These are phyloP conservation scores for Hanseniaspora nectarophila DNA, from an alignment of 805 yeast genomes.

Conservation along the genomic window DNA sequence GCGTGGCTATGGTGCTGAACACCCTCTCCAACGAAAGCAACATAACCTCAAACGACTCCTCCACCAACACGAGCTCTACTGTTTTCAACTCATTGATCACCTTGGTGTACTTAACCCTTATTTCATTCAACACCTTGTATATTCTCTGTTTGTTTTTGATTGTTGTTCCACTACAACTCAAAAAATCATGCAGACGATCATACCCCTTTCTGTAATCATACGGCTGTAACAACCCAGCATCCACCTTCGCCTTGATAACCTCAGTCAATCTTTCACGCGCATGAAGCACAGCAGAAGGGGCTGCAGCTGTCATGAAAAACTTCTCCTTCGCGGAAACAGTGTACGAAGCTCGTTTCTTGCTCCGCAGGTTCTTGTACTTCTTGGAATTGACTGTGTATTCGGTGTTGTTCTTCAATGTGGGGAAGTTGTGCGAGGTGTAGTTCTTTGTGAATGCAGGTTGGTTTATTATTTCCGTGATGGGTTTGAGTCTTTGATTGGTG, in stretches of 20 bases:
- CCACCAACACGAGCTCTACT: slow-evolving; percentile 81
- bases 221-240: slow-evolving; percentile 85
- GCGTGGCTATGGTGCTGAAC: slow-evolving; percentile 93
- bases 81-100: slow-evolving; percentile 83
- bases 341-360: slow-evolving; percentile 17
- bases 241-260: slow-evolving; percentile 85
- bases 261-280: slow-evolving; percentile 89
- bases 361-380: neutral
- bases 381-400: neutral
- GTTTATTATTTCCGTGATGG: neutral
- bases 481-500: neutral
- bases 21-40: slow-evolving; percentile 85
- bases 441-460: neutral
- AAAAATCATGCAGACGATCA: slow-evolving; percentile 74
- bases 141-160: slow-evolving; percentile 85
- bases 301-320: slow-evolving; percentile 91
- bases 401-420: slow-evolving; percentile 1
- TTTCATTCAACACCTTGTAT: slow-evolving; percentile 68
- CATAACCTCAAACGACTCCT: slow-evolving; percentile 90
- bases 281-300: slow-evolving; percentile 85
- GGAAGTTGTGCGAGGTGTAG: slow-evolving; percentile 11
- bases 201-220: slow-evolving; percentile 91
- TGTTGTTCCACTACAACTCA: slow-evolving; percentile 56
- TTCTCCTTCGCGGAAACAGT: slow-evolving; percentile 77
- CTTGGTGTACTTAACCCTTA: slow-evolving; percentile 87